phyloP scores from a whole-genome alignment of 225 moss, liverwort and hornwort genomes.

The Physcomitrium patens region DNA sequence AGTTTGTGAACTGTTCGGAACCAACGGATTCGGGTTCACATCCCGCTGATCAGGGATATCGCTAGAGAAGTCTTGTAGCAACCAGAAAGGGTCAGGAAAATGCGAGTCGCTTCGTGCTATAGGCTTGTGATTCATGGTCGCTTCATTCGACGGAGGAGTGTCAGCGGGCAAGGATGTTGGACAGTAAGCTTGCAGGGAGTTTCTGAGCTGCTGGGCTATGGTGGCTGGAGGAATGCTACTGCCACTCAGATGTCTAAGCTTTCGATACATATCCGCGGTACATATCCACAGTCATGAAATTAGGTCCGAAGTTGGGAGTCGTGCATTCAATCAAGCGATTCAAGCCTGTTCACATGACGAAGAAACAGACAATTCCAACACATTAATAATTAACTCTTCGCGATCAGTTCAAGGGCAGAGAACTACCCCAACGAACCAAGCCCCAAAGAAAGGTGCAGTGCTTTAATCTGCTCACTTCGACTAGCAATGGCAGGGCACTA shows the following conservation, averaged over 20 bases:
- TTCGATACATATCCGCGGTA: slow-evolving; percentile 19
- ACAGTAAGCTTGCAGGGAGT: not conserved
- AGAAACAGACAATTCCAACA: not conserved
- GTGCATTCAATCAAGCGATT: not conserved
- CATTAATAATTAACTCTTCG: too few species aligned
- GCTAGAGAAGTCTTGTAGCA: slow-evolving; percentile 35
- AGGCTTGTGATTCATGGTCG: slow-evolving; percentile 37
- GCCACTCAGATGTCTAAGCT: slow-evolving; percentile 20
- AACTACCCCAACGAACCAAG: too few species aligned
- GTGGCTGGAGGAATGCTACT: not conserved
- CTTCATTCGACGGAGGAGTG: not conserved
- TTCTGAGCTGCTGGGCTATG: slow-evolving; percentile 10
- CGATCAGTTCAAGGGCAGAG: too few species aligned
- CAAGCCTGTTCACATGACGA: slow-evolving; percentile 12
- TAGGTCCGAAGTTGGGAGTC: not conserved
- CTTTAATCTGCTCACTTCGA: too few species aligned
- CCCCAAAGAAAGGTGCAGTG: too few species aligned
- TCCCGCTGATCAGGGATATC: slow-evolving; percentile 27
- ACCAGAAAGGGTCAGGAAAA: slow-evolving; percentile 50
- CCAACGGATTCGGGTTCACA: slow-evolving; percentile 21
- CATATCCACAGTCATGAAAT: not conserved
- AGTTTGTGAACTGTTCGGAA: not conserved
- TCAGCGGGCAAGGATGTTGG: not conserved
- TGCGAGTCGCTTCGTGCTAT: slow-evolving; percentile 11
- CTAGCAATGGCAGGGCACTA: too few species aligned